Evolutionary conservation across 164 flowering plant species (phyloP).

Genomic region (Dillenia suffruticosa): DNA sequence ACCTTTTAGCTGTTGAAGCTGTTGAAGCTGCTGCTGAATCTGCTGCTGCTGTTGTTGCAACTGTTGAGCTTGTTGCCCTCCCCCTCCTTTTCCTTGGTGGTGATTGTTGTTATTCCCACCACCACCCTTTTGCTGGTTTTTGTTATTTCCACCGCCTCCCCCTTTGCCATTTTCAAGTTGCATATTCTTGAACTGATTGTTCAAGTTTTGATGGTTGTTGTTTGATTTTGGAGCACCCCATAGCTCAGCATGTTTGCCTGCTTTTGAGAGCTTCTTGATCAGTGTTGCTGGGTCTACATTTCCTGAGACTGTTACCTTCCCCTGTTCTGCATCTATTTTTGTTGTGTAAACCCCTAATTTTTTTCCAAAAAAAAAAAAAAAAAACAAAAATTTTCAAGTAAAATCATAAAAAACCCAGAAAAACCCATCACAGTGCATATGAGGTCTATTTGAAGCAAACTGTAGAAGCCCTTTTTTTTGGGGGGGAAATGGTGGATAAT

Average conservation of each 20-base stretch:
- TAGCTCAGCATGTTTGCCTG: constrained; percentile 80
- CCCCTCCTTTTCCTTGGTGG: constrained; percentile 27
- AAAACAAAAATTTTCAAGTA: neutral
- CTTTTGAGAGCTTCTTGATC: constrained; percentile 75
- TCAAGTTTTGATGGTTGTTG: constrained; percentile 38
- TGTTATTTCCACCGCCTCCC: constrained; percentile 24
- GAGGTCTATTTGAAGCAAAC: no score
- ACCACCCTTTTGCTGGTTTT: constrained; percentile 47
- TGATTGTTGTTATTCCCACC: constrained; percentile 18
- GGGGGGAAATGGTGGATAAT: neutral
- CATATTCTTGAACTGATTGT: constrained; percentile 63
- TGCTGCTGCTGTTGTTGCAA: constrained; percentile 16
- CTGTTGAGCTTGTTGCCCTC: constrained; percentile 20
- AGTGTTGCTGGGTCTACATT: constrained; percentile 65
- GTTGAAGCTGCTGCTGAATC: constrained; percentile 30
- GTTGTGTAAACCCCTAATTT: constrained; percentile 67
- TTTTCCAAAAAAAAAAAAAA: constrained; percentile 5
- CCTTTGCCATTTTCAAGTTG: constrained; percentile 52
- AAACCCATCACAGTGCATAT: neutral
- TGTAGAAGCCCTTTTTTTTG: no score
- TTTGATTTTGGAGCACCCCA: constrained; percentile 69
- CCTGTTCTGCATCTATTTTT: constrained; percentile 73
- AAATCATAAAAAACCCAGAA: constrained; percentile 6
- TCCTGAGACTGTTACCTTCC: constrained; percentile 92
- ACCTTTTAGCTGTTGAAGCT: constrained; percentile 65